Percentiles rank a stretch among this genome's conserved stretches.
phyloP scores from a whole-genome alignment of 768 basidiomycete genomes.

The Daedaleopsis sinensis region DNA sequence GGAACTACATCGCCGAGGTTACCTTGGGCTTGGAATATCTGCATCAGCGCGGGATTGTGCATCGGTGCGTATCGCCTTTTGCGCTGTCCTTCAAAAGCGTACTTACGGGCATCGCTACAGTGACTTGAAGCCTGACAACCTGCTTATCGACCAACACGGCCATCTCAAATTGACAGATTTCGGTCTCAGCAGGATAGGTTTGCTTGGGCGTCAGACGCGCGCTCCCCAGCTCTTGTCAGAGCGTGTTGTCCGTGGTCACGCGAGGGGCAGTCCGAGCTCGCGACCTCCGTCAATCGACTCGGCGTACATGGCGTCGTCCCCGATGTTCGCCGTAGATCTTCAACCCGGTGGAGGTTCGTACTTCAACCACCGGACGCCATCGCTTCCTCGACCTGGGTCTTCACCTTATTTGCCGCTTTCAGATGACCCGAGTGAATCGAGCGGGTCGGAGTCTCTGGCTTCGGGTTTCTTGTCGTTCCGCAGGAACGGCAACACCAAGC shows the following conservation, averaged over 20 bases:
- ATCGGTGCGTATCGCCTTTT: conserved; percentile 66
- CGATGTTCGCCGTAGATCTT: conserved; percentile 62
- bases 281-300: conserved; percentile 84
- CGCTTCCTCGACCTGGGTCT: conserved; percentile 59
- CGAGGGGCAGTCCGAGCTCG: conserved; percentile 67
- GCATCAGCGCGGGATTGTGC: conserved; percentile 93
- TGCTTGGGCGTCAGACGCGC: conserved; percentile 94
- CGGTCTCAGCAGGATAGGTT: conserved; percentile 93
- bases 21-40: conserved; percentile 94
- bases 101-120: conserved; percentile 44
- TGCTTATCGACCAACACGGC: conserved; percentile 95
- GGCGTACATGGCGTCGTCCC: conserved; percentile 75
- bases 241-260: conserved; percentile 41
- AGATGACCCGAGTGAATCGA: conserved; percentile 89
- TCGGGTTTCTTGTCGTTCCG: conserved; percentile 54
- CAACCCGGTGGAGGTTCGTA: conserved; percentile 69
- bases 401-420: conserved; percentile 69
- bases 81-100: neutral
- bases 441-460: conserved; percentile 72
- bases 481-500: conserved; percentile 45
- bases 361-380: conserved; percentile 69
- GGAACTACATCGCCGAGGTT: conserved; percentile 95
- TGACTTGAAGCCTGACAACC: conserved; percentile 96
- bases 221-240: conserved; percentile 47
- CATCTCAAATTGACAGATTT: conserved; percentile 99